Evolutionary conservation across 2,329 filamentous ascomycete species (phyloP).

Genomic region (Rutstroemia sp.): DNA sequence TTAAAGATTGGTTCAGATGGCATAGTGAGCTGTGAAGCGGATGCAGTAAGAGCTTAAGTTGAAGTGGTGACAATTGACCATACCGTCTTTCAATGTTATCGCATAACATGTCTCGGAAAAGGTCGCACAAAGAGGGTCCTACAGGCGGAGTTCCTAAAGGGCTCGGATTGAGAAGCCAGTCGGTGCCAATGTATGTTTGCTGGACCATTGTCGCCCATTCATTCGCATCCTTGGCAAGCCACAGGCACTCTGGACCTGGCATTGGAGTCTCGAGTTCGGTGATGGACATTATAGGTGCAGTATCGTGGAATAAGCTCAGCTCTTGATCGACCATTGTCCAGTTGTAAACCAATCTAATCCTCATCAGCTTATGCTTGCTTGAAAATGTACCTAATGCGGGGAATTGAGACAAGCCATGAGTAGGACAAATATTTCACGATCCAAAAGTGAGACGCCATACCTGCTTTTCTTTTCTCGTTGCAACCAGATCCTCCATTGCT

Average conservation of each 20-base stretch:
- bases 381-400: not conserved
- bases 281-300: slow-evolving; percentile 53
- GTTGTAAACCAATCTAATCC: slow-evolving; percentile 58
- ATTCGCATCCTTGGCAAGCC: slow-evolving; percentile 50
- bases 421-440: too few species aligned
- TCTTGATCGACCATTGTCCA: slow-evolving; percentile 72
- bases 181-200: slow-evolving; percentile 46
- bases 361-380: not conserved
- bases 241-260: slow-evolving; percentile 53
- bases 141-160: slow-evolving; percentile 40
- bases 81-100: slow-evolving; percentile 50
- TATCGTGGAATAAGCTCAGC: slow-evolving; percentile 58
- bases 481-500: slow-evolving; percentile 57
- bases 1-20: slow-evolving; percentile 57
- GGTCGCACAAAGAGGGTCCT: slow-evolving; percentile 52
- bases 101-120: slow-evolving; percentile 62
- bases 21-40: slow-evolving; percentile 59
- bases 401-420: not conserved
- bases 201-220: slow-evolving; percentile 55
- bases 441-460: slow-evolving; percentile 32
- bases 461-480: slow-evolving; percentile 56
- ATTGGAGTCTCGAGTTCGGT: slow-evolving; percentile 59
- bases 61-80: slow-evolving; percentile 39
- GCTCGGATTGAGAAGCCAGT: slow-evolving; percentile 27
- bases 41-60: slow-evolving; percentile 60